Evolutionary conservation across 2,329 filamentous ascomycete species (phyloP), one percentile per base, ranked within the genome.

Genomic region (Penicillium concentricum): DNA sequence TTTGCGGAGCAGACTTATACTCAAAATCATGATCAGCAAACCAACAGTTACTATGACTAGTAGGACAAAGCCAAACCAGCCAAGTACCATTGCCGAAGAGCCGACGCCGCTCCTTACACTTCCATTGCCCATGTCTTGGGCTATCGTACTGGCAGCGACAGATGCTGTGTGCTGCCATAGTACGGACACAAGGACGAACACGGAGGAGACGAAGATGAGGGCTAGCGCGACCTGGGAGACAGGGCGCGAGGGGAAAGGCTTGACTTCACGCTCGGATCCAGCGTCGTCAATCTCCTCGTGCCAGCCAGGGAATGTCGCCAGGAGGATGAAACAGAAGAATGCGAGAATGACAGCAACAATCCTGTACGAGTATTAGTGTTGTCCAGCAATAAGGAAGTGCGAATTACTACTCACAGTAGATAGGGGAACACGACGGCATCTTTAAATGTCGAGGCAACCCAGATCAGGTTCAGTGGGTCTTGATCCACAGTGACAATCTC

Each of bases 401-500:
- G 24, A 3, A 9, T n/a, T 43, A 80, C 90, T 43, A 80, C 90
- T 81, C 76, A 94, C 89, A 99, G 88, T 20, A 99, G 80, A 72
- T 97, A 99, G 10, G 94, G 94, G 73, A 99, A 99, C 43, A 99
- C 93, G 73, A 99, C 94, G 78, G 92, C 93, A 75, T 97, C 92
- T 76, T 97, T 97, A 80, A 99, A 99, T 64, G 96, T 96, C 67
- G 89, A 88, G 24, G 94, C 93, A 54, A 99, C 85, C 94, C 93
- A 99, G 68, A 99, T 92, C 69, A 99, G 80, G 75, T 99, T 99
- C 70, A 99, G 81, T 38, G 94, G 94, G 78, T 99, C 94, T 76
- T 97, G 90, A 70, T 97, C 92, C 41, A 96, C 86, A 20, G 85
- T 88, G 42, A 97, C 85, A 76, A 96, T 88, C 74, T 94, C 89